These are phyloP conservation scores for Monosporascus sp. DNA, from an alignment of 2,329 filamentous ascomycete species.

Conservation along the genomic window DNA sequence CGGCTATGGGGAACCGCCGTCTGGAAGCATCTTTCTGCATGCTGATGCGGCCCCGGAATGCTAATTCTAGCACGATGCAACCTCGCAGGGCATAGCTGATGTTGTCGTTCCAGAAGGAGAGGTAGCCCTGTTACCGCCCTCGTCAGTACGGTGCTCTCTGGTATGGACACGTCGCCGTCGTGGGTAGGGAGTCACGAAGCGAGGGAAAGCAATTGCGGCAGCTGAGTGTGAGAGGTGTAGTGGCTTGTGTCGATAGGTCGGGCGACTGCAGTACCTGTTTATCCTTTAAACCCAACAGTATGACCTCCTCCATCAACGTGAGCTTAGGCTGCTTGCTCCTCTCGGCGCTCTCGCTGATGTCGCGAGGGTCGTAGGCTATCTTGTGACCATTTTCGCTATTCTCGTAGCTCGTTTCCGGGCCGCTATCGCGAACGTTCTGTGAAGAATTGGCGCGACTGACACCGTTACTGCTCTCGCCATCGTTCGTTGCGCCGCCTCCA, in stretches of 20 bases:
- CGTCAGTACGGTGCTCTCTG: slow-evolving; percentile 6
- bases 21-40: slow-evolving; percentile 97
- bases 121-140: slow-evolving; percentile 65
- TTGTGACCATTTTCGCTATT: slow-evolving; percentile 94
- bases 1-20: slow-evolving; percentile 85
- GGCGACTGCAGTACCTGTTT: slow-evolving; percentile 69
- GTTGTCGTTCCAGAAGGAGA: slow-evolving; percentile 99
- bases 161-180: too few relatives aligned
- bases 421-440: slow-evolving; percentile 47
- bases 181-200: too few relatives aligned
- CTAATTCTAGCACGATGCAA: slow-evolving; percentile 96
- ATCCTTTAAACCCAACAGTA: slow-evolving; percentile 93
- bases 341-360: slow-evolving; percentile 95
- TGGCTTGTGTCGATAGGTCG: too few relatives aligned
- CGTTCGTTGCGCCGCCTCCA: slow-evolving; percentile 47
- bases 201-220: too few relatives aligned
- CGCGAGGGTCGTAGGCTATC: slow-evolving; percentile 94
- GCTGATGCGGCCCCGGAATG: slow-evolving; percentile 90
- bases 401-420: slow-evolving; percentile 79
- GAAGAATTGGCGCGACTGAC: slow-evolving; percentile 54
- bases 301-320: slow-evolving; percentile 96
- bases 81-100: slow-evolving; percentile 96
- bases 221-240: too few relatives aligned
- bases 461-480: slow-evolving; percentile 51
- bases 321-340: slow-evolving; percentile 96